phyloP scores from a whole-genome alignment of 75 land plant species.

The Azolla pinnata region DNA sequence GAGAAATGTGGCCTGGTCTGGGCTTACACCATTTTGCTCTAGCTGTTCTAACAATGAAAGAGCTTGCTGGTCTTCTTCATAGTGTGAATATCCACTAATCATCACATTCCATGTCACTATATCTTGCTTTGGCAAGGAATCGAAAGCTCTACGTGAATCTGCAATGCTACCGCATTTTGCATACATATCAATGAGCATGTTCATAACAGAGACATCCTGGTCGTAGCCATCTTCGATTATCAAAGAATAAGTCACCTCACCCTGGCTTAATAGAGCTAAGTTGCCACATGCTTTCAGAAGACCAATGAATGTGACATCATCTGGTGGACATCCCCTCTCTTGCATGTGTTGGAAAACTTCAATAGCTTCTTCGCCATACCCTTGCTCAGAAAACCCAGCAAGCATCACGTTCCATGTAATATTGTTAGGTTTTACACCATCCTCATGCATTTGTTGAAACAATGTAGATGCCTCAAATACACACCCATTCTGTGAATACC shows the following conservation, averaged over 20 bases:
- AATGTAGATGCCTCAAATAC: neutral
- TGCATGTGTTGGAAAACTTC: constrained; percentile 6
- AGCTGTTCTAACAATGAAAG: constrained; percentile 34
- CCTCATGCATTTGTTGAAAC: constrained; percentile 2
- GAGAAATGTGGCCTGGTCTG: constrained; percentile 25
- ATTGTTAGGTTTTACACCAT: constrained; percentile 6
- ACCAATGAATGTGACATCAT: constrained; percentile 7
- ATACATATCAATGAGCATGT: constrained; percentile 40
- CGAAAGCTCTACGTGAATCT: constrained; percentile 34
- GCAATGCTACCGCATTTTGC: constrained; percentile 43
- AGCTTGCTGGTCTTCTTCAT: constrained; percentile 18
- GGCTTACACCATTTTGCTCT: constrained; percentile 19
- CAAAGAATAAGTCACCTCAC: constrained; percentile 27
- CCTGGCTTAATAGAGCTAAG: neutral
- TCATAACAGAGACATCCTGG: constrained; percentile 26
- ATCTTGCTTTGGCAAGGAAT: constrained; percentile 29
- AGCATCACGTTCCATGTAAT: constrained; percentile 8
- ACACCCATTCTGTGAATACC: constrained; percentile 28
- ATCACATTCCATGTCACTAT: constrained; percentile 38
- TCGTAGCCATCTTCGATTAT: constrained; percentile 37
- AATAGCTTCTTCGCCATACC: neutral
- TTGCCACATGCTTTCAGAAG: constrained; percentile 7
- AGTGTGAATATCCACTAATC: constrained; percentile 27
- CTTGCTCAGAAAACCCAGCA: constrained; percentile 1
- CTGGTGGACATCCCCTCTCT: neutral